Evolutionary conservation across 352 stramenopile species (phyloP), one percentile per base, ranked within the genome.

Genomic region (Nothophytophthora sp.): DNA sequence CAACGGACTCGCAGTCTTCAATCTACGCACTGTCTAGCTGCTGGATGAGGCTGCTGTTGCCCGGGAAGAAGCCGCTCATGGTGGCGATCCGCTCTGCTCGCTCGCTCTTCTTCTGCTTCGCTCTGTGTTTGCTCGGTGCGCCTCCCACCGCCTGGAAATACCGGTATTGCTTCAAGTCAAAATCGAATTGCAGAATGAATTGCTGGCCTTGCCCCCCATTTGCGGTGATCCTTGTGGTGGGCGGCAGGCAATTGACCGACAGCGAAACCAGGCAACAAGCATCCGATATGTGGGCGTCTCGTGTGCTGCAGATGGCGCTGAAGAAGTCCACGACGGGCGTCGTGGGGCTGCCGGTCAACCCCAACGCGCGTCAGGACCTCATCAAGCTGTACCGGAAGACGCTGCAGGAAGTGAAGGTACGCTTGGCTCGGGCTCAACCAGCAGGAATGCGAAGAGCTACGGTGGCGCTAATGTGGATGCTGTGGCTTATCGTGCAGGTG

Each of bases 261-360:
- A 55, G 11, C n/a, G n/a, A n/a, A n/a, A n/a, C n/a, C n/a, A n/a
- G n/a, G n/a, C n/a, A 55, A 37, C 36, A 32, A 49, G 44, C 18
- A 63, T 47, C 41, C 23, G 81, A 41, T 42, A 95, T 95, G 84
- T 92, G 86, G 70, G 81, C 79, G 52, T 86, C 84, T 34, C 80
- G 81, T 63, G 69, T 90, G 68, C 69, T 95, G 60, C 76, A 76
- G 41, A 91, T 92, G 81, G 81, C 82, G 42, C 83, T 92, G 63
- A 88, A 70, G 50, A 96, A 96, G 78, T 93, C 83, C 44, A 77
- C 83, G 55, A 96, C 86, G 66, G 86, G 86, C 51, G 67, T 96
- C 63, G 83, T 93, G 40, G 86, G 86, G 49, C 63, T 96, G 10
- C 67, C 80, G 9, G 86, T 96, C 36, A 92, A 96, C 67, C 70